These are phyloP conservation scores for Neurospora intermedia DNA, from an alignment of 495 filamentous ascomycete species.

Conservation along the genomic window DNA sequence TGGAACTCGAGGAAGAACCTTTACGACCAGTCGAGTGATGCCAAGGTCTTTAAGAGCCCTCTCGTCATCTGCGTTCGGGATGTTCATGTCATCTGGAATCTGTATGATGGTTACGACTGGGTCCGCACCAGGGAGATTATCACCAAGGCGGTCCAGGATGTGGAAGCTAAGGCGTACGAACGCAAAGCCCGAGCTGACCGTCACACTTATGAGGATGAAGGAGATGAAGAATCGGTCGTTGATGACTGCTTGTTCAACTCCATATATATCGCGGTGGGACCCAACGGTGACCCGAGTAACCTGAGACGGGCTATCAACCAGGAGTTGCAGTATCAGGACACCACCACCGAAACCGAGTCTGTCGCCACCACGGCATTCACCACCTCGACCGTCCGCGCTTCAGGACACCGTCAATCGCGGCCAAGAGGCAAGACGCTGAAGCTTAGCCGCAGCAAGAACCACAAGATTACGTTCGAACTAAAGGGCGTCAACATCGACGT, in stretches of 20 bases:
- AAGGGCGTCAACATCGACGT: slow-evolving; percentile 77
- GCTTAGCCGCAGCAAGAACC: slow-evolving; percentile 73
- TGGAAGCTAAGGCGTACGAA: slow-evolving; percentile 72
- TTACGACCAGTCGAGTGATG: slow-evolving; percentile 54
- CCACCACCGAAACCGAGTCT: slow-evolving; percentile 78
- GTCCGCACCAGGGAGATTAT: slow-evolving; percentile 75
- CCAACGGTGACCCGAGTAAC: slow-evolving; percentile 72
- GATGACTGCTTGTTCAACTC: slow-evolving; percentile 97
- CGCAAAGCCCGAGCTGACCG: slow-evolving; percentile 41
- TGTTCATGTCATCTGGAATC: slow-evolving; percentile 92
- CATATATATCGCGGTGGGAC: slow-evolving; percentile 89
- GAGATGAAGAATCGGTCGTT: slow-evolving; percentile 78
- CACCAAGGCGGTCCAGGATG: slow-evolving; percentile 71
- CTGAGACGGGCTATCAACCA: slow-evolving; percentile 76
- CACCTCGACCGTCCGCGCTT: slow-evolving; percentile 44
- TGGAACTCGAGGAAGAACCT: slow-evolving; percentile 69
- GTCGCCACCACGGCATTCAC: slow-evolving; percentile 63
- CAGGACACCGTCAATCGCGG: slow-evolving; percentile 26
- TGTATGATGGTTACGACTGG: slow-evolving; percentile 99
- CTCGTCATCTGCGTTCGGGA: slow-evolving; percentile 70
- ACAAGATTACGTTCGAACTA: slow-evolving; percentile 94
- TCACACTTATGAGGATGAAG: slow-evolving; percentile 43
- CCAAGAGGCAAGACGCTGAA: slow-evolving; percentile 49
- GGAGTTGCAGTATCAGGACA: slow-evolving; percentile 59
- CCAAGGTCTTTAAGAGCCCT: slow-evolving; percentile 54